A percentile compares a stretch with the other conserved stretches of the same genome.
These are phyloP conservation scores for Leccinum subgranulosum DNA, from an alignment of 768 basidiomycete genomes.

Conservation along the genomic window DNA sequence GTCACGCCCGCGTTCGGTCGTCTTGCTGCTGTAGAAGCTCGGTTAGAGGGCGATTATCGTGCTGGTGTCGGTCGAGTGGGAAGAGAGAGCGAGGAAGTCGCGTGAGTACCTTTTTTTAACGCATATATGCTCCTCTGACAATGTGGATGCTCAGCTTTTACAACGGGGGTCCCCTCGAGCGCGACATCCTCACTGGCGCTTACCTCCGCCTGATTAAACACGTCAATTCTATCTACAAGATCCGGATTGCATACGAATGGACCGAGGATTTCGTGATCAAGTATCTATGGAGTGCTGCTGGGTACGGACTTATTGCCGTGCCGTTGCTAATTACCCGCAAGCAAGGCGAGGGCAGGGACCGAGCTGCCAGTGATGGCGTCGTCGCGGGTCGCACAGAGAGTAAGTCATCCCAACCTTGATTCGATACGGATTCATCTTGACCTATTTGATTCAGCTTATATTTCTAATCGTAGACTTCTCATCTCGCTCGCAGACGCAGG, in stretches of 20 bases:
- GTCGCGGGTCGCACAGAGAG: conserved; percentile 52
- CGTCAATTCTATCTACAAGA: conserved; percentile 92
- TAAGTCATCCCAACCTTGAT: conserved; percentile 15
- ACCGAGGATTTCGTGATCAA: conserved; percentile 97
- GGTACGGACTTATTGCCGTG: conserved; percentile 88
- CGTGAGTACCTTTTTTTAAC: conserved; percentile 45
- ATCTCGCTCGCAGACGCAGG: conserved; percentile 97
- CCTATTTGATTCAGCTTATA: conserved; percentile 55
- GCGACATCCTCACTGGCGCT: conserved; percentile 72
- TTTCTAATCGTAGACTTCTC: conserved; percentile 87
- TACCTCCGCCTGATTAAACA: conserved; percentile 83
- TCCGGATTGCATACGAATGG: conserved; percentile 90
- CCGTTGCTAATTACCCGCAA: conserved; percentile 74
- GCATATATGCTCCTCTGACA: conserved; percentile 1
- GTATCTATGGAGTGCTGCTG: conserved; percentile 81
- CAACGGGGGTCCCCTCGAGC: conserved; percentile 81
- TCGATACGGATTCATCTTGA: neutral
- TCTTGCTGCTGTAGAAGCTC: conserved; percentile 83
- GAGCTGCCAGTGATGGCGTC: conserved; percentile 26
- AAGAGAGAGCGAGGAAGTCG: conserved; percentile 89
- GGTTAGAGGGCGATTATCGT: conserved; percentile 88
- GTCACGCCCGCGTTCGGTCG: conserved; percentile 93
- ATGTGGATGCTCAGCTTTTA: conserved; percentile 62
- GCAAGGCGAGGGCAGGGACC: conserved; percentile 10
- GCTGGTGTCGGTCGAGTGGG: conserved; percentile 83